phyloP scores from a whole-genome alignment of 345 rosid genomes.

The Cardamine chenopodiifolia region DNA sequence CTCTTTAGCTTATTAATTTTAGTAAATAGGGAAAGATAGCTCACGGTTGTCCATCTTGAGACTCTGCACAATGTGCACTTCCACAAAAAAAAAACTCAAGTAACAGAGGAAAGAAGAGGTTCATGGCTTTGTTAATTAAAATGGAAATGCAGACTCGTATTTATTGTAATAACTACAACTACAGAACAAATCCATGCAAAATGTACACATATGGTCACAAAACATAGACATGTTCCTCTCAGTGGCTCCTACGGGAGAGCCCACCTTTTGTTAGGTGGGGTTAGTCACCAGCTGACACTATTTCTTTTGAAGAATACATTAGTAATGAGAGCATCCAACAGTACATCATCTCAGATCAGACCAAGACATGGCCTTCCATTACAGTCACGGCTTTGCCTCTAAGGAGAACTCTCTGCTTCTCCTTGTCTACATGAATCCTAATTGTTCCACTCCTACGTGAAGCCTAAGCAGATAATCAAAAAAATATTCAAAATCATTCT shows the following conservation, averaged over 20 bases:
- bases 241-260: background rate
- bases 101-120: too few species aligned
- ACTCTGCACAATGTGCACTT: too few species aligned
- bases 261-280: background rate
- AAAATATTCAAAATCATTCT: background rate
- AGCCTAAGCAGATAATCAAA: slow-evolving; percentile 57
- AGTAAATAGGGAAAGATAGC: too few species aligned
- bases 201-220: background rate
- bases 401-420: slow-evolving; percentile 58
- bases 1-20: too few species aligned
- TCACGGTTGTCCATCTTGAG: too few species aligned
- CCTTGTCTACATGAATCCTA: slow-evolving; percentile 55
- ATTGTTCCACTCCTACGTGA: slow-evolving; percentile 67
- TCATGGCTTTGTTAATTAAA: too few species aligned
- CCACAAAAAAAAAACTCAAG: too few species aligned
- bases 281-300: too few species aligned
- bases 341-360: slow-evolving; percentile 29
- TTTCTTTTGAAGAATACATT: background rate
- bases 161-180: too few species aligned
- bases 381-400: slow-evolving; percentile 66
- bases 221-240: background rate
- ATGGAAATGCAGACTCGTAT: too few species aligned
- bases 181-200: too few species aligned
- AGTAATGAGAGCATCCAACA: too few species aligned
- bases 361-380: slow-evolving; percentile 69